Evolutionary conservation across 352 stramenopile genomes (phyloP), one percentile per base, ranked within the genome.

Genomic region (Phytophthora niederhauseri): DNA sequence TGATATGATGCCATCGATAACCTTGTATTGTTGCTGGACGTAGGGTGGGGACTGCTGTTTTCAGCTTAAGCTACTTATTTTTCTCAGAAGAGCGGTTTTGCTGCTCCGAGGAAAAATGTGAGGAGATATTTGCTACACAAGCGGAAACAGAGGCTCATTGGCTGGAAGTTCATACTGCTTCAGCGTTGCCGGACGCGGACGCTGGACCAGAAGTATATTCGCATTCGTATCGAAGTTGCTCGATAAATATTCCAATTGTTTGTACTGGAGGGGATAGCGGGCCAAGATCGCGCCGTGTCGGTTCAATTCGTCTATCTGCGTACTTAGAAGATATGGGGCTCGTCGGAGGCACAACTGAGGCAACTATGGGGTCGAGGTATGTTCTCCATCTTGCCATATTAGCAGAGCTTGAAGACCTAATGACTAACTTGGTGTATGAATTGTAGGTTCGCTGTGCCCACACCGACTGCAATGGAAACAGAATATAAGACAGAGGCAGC

Each of bases 1-100:
- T 19, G 15, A 45, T 12, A 36, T 43, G 34, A 43, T n/a, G 3
- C 19, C 7, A 4, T 26, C n/a, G 14, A 19, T 48, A 52, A 57
- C 4, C 6, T 50, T 58, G 45, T 19, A 48, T 34, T 30, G 6
- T 41, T 53, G 28, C 31, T 7, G 19, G 60, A 3, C 41, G 12
- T 63, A 76, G 69, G 30, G 64, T 85, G 2, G 84, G 78, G 19
- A 81, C 52, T 36, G 72, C 78, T 6, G 59, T 84, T 11, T 94
- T 94, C 69, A 92, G 80, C 57, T 68, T 94, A n/a, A 91, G 84
- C 58, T 94, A 90, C 41, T 49, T 94, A 14, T 92, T 77, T 58
- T 91, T 85, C 34, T 92, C 85, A 1, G 72, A 89, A 57, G 70
- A 87, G 24, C 65, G 48, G 1, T 83, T 78, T 55, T 79, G 66